Conservation (phyloP, 2,329 filamentous ascomycete species). For the Pseudogymnoascus pannorum region DNA sequence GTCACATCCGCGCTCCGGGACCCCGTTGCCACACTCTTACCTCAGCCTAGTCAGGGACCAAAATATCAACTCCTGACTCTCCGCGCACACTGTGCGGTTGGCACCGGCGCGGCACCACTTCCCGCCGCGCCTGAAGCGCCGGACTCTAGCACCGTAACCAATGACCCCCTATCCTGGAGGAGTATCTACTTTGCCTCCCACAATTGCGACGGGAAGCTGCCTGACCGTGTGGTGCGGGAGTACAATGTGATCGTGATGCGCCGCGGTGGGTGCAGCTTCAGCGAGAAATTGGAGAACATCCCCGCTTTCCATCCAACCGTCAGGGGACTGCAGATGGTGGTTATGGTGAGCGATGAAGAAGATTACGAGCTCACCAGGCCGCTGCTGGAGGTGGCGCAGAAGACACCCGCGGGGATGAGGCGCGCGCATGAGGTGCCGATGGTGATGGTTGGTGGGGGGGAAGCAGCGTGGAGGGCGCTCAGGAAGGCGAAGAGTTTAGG, state of each 20-base stretch:
- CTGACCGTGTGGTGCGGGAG: slow-evolving; percentile 40
- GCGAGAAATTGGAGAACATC: slow-evolving; percentile 76
- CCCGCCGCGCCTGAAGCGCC: slow-evolving; percentile 46
- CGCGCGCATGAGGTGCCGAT: slow-evolving; percentile 62
- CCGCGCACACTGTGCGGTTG: slow-evolving; percentile 42
- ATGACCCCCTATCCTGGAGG: slow-evolving; percentile 54
- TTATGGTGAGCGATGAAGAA: slow-evolving; percentile 59
- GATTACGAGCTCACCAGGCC: slow-evolving; percentile 44
- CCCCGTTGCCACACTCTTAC: slow-evolving; percentile 32
- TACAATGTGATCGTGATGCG: slow-evolving; percentile 76
- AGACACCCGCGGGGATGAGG: slow-evolving; percentile 29
- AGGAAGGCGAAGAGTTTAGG: slow-evolving; percentile 60
- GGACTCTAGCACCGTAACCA: slow-evolving; percentile 25
- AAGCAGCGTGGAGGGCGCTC: slow-evolving; percentile 57
- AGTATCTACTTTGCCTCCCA: slow-evolving; percentile 64
- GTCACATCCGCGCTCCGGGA: slow-evolving; percentile 45
- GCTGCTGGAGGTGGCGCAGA: slow-evolving; percentile 66
- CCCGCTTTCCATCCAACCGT: slow-evolving; percentile 61
- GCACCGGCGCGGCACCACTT: slow-evolving; percentile 59
- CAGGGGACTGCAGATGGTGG: slow-evolving; percentile 66
- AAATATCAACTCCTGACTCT: slow-evolving; percentile 29
- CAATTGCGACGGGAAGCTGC: slow-evolving; percentile 51
- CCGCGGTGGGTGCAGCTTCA: slow-evolving; percentile 79
- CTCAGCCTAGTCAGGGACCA: slow-evolving; percentile 27
- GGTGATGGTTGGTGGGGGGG: slow-evolving; percentile 72